Base-by-base conservation (phyloP, 2,329 filamentous ascomycete genomes). In the Beauveria bassiana region DNA sequence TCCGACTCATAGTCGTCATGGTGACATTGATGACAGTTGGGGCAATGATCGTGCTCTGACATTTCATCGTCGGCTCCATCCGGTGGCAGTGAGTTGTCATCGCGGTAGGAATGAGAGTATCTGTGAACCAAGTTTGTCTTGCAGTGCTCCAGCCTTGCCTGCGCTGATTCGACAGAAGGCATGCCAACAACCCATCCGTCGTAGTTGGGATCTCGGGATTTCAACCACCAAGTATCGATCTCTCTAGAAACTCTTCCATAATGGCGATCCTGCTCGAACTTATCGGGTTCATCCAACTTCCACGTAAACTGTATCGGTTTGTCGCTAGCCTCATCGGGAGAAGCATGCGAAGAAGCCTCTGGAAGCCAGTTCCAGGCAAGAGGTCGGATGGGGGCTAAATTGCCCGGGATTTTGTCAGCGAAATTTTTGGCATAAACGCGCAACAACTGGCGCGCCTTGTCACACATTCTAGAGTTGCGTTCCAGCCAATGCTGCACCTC, bases 191-290 rank as follows among this genome's bases (percentile, higher is more conserved):
- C 78, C 80, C 82, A 85, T 24, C 81, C 79, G 46, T 83, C 81
- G 63, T 81, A 81, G 66, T 86, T 87, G 2, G 81, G 81, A 63
- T 86, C 82, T 46, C 84, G 78, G 47, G 82, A 82, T 53, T 78
- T 79, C 50, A 83, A 77, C 84, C 85, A 88, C 85, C 85, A 88
- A 2, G 78, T 79, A 68, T 88, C 85, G 56, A 87, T 81, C 69
- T 88, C 85, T 64, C 83, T 77, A 1, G 85, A 88, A 0, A 87
- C 84, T 43, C 82, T 79, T 1, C 83, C 83, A 65, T 86, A 86
- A 10, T 75, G 73, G 34, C 76, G 77, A 68, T 87, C 84, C 67
- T 86, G 82, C 67, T 84, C 79, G 62, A 80, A 84, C 67, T 84
- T 85, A 66, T 85, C 79, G 22, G 74, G 71, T 66, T 82, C 76